Evolutionary conservation across 1,139 yeast genomes (phyloP), one percentile per base, ranked within the genome.

Genomic region (Saccharomyces hybrid): DNA sequence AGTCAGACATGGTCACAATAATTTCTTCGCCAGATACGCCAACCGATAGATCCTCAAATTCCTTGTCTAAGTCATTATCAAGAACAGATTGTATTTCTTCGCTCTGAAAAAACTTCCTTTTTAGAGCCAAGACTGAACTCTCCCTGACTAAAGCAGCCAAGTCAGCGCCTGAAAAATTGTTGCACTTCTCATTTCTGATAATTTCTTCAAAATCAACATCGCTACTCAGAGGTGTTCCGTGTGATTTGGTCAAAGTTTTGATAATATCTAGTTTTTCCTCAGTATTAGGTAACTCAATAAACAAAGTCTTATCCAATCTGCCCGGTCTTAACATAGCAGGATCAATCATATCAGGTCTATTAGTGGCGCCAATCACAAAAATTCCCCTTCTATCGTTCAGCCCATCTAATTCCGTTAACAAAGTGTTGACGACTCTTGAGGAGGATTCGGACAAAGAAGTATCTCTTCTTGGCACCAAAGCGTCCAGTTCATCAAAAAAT

Each of bases 261-360:
- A 93, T 75, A 56, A 93, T 93, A 58, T 91, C 97, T 4, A 78
- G 73, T 58, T 97, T 78, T 69, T 93, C 99, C 5, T 74, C 77
- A 0, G 82, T 81, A 5, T 83, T 80, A 1, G 99, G 99, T 51
- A 93, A 76, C 68, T 93, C 97, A 48, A 93, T 95, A 70, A 85
- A 91, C 50, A 93, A 75, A 3, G 97, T 91, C 71, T 93, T 93
- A 68, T 93, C 99, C 63, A 93, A 77, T 69, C 99, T 81, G 2
- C 99, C 99, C 0, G 99, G 99, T 68, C 99, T 81, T 53, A 93
- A 75, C 98, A 93, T 93, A 0, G 99, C 99, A 7, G 97, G 93
- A 71, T 93, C 99, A 60, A 93, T 93, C 90, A 93, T 93, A 70
- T 93, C 99, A 0, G 98, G 98, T 69, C 99, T 80, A 66, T 93